phyloP scores from a whole-genome alignment of 2,329 filamentous ascomycete genomes.

The Scytalidium sp. region DNA sequence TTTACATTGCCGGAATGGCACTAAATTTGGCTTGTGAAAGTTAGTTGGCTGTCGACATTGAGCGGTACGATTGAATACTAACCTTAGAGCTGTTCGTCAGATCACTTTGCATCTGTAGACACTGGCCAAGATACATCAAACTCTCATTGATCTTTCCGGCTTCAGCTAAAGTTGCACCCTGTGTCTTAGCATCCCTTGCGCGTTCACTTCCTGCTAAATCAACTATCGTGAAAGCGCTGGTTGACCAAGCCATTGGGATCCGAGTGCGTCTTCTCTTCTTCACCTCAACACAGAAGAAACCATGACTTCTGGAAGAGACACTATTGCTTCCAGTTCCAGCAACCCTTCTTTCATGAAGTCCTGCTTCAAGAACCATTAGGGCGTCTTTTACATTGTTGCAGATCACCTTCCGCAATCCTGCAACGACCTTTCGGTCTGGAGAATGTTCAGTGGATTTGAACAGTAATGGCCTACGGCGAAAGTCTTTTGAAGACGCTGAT shows the following conservation, averaged over 20 bases:
- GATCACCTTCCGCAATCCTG: constrained; percentile 85
- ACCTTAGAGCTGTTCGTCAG: constrained; percentile 72
- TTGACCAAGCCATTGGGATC: constrained; percentile 63
- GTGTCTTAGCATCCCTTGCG: constrained; percentile 89
- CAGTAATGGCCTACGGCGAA: constrained; percentile 73
- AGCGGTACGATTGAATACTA: constrained; percentile 21
- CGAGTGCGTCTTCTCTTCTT: constrained; percentile 67
- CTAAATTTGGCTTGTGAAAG: constrained; percentile 58
- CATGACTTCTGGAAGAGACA: constrained; percentile 87
- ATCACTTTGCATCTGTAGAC: constrained; percentile 91
- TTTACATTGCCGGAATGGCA: constrained; percentile 81
- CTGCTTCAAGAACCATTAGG: constrained; percentile 84
- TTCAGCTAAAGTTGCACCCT: constrained; percentile 87
- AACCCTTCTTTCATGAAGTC: constrained; percentile 80
- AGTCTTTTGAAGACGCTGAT: constrained; percentile 63
- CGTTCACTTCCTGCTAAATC: constrained; percentile 93
- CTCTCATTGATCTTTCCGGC: constrained; percentile 98
- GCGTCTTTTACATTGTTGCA: constrained; percentile 82
- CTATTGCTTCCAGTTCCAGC: constrained; percentile 92
- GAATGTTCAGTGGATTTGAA: constrained; percentile 92
- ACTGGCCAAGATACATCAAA: constrained; percentile 97
- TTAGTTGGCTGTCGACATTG: constrained; percentile 8
- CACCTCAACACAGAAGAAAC: constrained; percentile 93
- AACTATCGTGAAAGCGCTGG: constrained; percentile 80
- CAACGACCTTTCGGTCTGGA: constrained; percentile 90